Evolutionary conservation across 2,329 filamentous ascomycete species (phyloP).

Genomic region (Diaporthe citriasiana): DNA sequence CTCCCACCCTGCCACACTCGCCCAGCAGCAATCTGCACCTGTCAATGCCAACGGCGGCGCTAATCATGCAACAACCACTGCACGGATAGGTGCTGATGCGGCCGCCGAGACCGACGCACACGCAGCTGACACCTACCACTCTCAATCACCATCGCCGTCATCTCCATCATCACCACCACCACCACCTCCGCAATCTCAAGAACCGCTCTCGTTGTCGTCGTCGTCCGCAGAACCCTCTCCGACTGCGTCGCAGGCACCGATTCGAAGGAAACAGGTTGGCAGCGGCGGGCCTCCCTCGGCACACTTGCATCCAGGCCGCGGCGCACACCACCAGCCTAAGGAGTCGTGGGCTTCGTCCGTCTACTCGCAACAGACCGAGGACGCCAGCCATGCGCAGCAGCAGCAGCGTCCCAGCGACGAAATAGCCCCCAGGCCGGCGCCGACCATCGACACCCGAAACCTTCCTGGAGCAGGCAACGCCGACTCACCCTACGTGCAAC

Average conservation of each 20-base stretch:
- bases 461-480: conserved; percentile 35
- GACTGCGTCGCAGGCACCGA: conserved; percentile 26
- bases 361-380: conserved; percentile 49
- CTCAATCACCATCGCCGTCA: background rate
- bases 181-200: background rate
- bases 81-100: background rate
- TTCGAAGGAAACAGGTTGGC: conserved; percentile 42
- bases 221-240: conserved; percentile 32
- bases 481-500: conserved; percentile 60
- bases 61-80: conserved; percentile 20
- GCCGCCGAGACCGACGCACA: background rate
- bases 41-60: conserved; percentile 32
- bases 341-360: conserved; percentile 51
- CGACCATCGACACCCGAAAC: conserved; percentile 46
- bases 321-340: conserved; percentile 47
- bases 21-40: conserved; percentile 25
- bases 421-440: conserved; percentile 43
- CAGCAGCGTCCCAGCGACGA: conserved; percentile 3
- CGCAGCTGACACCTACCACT: conserved; percentile 13
- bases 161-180: conserved; percentile 5
- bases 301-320: conserved; percentile 5
- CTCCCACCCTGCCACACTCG: conserved; percentile 2
- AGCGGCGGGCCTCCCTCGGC: conserved; percentile 31
- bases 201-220: background rate
- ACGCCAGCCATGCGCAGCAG: conserved; percentile 24